Evolutionary conservation across 75 land plant genomes (phyloP).

Genomic region (Cryptomeria japonica): DNA sequence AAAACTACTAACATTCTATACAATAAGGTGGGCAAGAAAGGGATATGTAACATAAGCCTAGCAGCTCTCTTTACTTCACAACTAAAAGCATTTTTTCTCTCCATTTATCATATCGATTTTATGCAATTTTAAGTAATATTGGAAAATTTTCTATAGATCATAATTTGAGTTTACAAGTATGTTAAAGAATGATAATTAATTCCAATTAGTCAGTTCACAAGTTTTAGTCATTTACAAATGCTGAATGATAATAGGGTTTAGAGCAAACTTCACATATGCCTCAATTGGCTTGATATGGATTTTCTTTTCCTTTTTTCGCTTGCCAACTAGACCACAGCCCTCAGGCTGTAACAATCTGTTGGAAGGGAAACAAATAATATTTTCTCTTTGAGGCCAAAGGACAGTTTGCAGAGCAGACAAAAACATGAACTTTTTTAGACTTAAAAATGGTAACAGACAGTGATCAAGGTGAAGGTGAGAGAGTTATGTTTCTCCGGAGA

Average conservation of each 20-base stretch:
- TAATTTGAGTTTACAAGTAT: neutral
- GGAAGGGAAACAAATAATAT: neutral
- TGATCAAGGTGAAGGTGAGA: conserved; percentile 1
- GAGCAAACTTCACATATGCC: neutral
- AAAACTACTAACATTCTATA: neutral
- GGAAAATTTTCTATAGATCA: neutral
- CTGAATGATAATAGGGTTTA: neutral
- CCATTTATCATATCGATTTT: neutral
- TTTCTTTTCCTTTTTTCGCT: neutral
- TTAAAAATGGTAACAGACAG: neutral
- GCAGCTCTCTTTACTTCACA: neutral
- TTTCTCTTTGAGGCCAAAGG: neutral
- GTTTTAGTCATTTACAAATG: neutral
- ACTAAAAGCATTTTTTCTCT: neutral
- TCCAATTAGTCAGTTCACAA: neutral
- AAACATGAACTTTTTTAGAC: neutral
- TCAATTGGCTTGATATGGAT: neutral
- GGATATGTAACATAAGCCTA: neutral
- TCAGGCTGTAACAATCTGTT: neutral
- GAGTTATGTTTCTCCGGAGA: conserved; percentile 46
- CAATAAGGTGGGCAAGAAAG: neutral
- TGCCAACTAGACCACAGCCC: neutral
- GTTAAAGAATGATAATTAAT: neutral
- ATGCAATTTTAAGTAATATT: neutral
- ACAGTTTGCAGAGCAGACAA: neutral